These are phyloP conservation scores for Kurtzmaniella cleridarum DNA, from an alignment of 805 yeast genomes.

Conservation along the genomic window DNA sequence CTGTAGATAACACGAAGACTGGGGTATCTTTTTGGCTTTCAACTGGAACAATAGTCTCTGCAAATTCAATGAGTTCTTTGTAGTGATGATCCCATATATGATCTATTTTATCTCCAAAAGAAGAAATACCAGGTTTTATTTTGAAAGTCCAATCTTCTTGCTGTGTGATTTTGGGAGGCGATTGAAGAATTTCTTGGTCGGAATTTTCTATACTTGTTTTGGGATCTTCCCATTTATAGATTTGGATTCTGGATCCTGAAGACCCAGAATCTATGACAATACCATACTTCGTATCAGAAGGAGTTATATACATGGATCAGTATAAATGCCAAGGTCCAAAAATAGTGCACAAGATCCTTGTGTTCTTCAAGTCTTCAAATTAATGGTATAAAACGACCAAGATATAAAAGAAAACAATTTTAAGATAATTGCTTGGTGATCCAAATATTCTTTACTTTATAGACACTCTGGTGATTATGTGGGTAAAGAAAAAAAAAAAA, in stretches of 20 bases:
- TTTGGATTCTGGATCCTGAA: constrained; percentile 84
- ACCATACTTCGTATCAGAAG: constrained; percentile 51
- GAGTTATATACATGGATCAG: background rate
- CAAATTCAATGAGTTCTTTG: constrained; percentile 58
- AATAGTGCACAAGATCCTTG: too few species aligned
- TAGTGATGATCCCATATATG: constrained; percentile 71
- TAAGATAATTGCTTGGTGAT: background rate
- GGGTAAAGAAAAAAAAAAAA: background rate
- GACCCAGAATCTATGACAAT: constrained; percentile 94
- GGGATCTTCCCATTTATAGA: constrained; percentile 71
- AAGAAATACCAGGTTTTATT: constrained; percentile 80
- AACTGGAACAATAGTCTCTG: constrained; percentile 64
- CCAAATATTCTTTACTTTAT: too few species aligned
- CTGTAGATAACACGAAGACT: constrained; percentile 87
- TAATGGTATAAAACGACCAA: too few species aligned
- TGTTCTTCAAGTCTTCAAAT: too few species aligned
- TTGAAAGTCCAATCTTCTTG: constrained; percentile 66
- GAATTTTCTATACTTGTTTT: constrained; percentile 13
- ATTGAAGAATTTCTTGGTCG: constrained; percentile 32
- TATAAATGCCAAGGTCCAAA: background rate
- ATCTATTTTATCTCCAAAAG: constrained; percentile 48
- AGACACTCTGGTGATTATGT: background rate
- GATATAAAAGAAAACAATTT: too few species aligned
- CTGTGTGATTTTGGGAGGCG: constrained; percentile 66
- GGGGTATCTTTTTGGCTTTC: constrained; percentile 66